Conservation (phyloP, 2,329 filamentous ascomycete species). For the Microdochium bolleyi region DNA sequence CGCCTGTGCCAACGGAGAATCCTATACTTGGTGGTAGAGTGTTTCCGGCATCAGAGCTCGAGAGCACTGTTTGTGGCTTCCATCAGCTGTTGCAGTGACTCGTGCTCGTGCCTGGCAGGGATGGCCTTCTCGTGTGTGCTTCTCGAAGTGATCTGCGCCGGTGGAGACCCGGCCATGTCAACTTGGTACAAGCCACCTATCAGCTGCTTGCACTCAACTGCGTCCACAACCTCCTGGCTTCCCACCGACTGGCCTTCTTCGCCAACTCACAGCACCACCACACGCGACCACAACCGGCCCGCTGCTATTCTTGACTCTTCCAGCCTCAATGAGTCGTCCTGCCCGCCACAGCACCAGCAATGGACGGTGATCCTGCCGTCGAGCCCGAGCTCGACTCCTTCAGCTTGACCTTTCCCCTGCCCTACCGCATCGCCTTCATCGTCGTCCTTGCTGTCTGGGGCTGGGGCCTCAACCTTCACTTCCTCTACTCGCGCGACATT, state of each 20-base stretch:
- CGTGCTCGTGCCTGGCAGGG: too few relatives aligned
- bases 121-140: too few relatives aligned
- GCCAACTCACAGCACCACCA: not conserved
- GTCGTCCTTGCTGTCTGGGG: constrained; percentile 86
- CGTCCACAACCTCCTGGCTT: not conserved
- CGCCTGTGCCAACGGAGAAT: too few relatives aligned
- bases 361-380: constrained; percentile 69
- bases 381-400: constrained; percentile 73
- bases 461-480: constrained; percentile 89
- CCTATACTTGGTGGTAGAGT: too few relatives aligned
- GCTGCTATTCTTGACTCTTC: not conserved
- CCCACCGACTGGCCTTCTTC: not conserved
- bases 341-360: constrained; percentile 23
- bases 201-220: not conserved
- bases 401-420: constrained; percentile 78
- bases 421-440: constrained; percentile 82
- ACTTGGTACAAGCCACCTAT: not conserved
- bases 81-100: too few relatives aligned
- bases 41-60: too few relatives aligned
- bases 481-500: constrained; percentile 71
- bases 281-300: not conserved
- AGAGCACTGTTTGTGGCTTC: too few relatives aligned
- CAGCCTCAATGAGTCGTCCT: constrained; percentile 9
- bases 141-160: not conserved
- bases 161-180: not conserved